phyloP scores from a whole-genome alignment of 306 rosid species.

The Astragalus membranaceus region DNA sequence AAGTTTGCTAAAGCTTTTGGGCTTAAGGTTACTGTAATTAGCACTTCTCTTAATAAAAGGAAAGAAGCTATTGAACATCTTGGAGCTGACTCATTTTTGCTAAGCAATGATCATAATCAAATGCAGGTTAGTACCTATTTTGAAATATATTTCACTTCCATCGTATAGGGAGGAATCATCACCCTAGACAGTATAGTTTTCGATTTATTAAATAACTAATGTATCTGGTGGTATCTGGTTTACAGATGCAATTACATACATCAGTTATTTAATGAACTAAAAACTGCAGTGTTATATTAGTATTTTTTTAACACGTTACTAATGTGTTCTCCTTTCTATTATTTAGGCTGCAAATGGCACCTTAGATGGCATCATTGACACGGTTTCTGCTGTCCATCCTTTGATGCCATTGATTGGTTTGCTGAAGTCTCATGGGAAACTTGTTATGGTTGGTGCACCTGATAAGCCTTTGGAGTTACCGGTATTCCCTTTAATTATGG shows the following conservation, averaged over 20 bases:
- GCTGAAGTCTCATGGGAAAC: conserved; percentile 31
- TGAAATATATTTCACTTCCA: no score
- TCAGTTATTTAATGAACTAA: background rate
- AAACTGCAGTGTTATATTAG: background rate
- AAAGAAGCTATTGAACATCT: conserved; percentile 36
- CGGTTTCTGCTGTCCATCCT: conserved; percentile 26
- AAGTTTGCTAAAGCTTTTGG: conserved; percentile 60
- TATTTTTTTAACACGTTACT: background rate
- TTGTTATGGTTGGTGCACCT: conserved; percentile 27
- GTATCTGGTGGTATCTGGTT: no score
- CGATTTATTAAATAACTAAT: no score
- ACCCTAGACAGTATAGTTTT: no score
- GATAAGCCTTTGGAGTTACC: conserved; percentile 26
- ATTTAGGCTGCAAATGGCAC: conserved; percentile 8
- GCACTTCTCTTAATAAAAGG: conserved; percentile 46
- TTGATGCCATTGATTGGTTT: conserved; percentile 20
- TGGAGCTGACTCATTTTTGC: conserved; percentile 40
- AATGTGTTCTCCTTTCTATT: background rate
- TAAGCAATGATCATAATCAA: conserved; percentile 33
- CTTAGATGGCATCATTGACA: conserved; percentile 39
- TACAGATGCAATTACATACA: no score
- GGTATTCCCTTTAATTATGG: conserved; percentile 5
- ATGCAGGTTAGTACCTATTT: conserved; percentile 13
- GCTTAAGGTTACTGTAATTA: conserved; percentile 39
- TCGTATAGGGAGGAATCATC: no score